Base-by-base conservation (phyloP, 129 eudicot species). In the Ambrosia artemisiifolia region DNA sequence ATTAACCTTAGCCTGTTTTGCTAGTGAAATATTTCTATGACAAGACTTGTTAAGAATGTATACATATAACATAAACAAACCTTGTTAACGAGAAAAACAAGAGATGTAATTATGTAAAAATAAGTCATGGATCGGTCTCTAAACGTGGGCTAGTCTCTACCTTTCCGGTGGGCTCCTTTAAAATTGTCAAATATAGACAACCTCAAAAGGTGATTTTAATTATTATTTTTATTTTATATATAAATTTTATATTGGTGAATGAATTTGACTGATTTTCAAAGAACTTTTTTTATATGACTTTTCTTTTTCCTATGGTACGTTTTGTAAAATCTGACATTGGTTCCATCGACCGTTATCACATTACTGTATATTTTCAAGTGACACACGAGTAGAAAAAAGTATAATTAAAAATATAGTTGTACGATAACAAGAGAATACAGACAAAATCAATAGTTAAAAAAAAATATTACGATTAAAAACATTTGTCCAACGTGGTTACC, bases 401-500 rank as follows among this genome's bases (percentile, higher is more conserved):
- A 55, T 55, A 55, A 55, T 19, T 33, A 13, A 20, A 6, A 55
- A 55, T 55, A 19, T 19, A 0, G 9, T 20, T 17, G 13, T 56
- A 56, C 35, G n/a, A 57, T 24, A 24, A 57, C 63, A 24, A 57
- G 7, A 24, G 32, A 56, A 3, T 56, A 56, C 24, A 3, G 61
- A 54, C 61, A 54, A 54, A 54, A 16, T 36, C 42, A 36, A 36
- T 36, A 36, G 43, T 36, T 5, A 48, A 48, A 48, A 18, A 48
- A 48, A 12, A 48, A 48, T 48, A n/a, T 48, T 2, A 30, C 7
- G 7, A 56, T 56, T 19, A 13, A 6, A 46, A 67, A 67, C 54
- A 46, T 11, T 12, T 24, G 28, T 48, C 72, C 60, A 67, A 67
- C 30, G 72, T 67, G 72, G 44, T 14, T 67, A 34, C 59, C 72